Conservation (phyloP, 345 rosid species). For the Balakata baccata region DNA sequence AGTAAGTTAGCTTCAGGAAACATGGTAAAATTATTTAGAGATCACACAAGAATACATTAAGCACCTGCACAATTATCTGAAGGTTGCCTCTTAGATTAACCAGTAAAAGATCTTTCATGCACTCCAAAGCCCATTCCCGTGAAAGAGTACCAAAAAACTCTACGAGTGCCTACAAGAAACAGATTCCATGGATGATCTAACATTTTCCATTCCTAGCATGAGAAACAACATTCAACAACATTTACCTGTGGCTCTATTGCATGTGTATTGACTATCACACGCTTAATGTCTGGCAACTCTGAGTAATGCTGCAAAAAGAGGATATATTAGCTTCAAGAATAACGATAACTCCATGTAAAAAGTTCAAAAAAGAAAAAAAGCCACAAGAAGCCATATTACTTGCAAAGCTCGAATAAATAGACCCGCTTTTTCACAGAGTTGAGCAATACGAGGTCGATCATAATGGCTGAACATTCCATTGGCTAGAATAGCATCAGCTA, state of each 20-base stretch:
- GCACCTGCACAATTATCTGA: slow-evolving; percentile 96
- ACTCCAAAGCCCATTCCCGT: slow-evolving; percentile 98
- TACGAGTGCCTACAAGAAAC: slow-evolving; percentile 70
- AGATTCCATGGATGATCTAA: background rate
- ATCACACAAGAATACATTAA: slow-evolving; percentile 16
- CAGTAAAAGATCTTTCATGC: slow-evolving; percentile 97
- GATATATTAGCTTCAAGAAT: slow-evolving; percentile 2
- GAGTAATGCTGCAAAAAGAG: slow-evolving; percentile 76
- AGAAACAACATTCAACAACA: background rate
- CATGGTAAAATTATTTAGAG: slow-evolving; percentile 9
- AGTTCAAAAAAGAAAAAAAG: background rate
- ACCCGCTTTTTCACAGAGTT: slow-evolving; percentile 99
- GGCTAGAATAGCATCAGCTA: slow-evolving; percentile 97
- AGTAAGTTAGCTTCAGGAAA: background rate
- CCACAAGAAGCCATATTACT: slow-evolving; percentile 37
- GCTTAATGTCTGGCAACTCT: slow-evolving; percentile 94
- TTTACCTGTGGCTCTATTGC: slow-evolving; percentile 99
- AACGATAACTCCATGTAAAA: background rate
- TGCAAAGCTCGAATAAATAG: slow-evolving; percentile 84
- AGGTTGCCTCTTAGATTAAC: slow-evolving; percentile 92
- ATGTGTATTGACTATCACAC: slow-evolving; percentile 98
- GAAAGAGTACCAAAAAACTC: slow-evolving; percentile 99
- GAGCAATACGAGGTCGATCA: slow-evolving; percentile 95
- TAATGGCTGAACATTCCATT: slow-evolving; percentile 98
- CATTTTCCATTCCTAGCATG: background rate